Conservation (phyloP, 108 stramenopile genomes). For the Schizochytrium sp. region DNA sequence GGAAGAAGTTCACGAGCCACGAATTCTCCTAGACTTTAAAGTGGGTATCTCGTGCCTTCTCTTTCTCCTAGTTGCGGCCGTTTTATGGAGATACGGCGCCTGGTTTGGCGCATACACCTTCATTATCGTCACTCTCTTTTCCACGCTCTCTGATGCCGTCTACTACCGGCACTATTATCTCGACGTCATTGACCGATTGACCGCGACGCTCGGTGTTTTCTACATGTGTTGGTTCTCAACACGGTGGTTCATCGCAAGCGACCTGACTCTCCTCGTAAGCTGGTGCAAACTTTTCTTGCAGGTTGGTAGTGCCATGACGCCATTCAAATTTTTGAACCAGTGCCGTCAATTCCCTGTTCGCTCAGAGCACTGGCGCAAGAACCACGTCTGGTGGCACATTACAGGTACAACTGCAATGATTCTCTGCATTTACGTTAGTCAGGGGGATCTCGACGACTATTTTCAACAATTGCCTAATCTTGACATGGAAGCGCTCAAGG, state of each 20-base stretch:
- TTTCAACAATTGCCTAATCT: background rate
- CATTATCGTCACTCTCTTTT: conserved; percentile 34
- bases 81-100: background rate
- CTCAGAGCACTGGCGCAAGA: conserved; percentile 55
- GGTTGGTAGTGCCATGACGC: background rate
- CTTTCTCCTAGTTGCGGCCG: background rate
- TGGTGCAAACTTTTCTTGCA: conserved; percentile 35
- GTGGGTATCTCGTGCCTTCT: conserved; percentile 57
- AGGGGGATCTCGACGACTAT: conserved; percentile 50
- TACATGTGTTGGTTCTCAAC: conserved; percentile 53
- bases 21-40: conserved; percentile 31
- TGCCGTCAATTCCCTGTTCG: conserved; percentile 54
- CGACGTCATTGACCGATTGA: conserved; percentile 46
- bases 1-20: conserved; percentile 57
- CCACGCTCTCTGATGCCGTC: conserved; percentile 44
- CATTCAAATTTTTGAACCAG: conserved; percentile 46
- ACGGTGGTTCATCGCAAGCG: conserved; percentile 45
- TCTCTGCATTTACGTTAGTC: conserved; percentile 32
- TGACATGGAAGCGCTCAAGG: conserved; percentile 31
- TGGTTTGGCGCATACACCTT: conserved; percentile 36
- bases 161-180: conserved; percentile 43
- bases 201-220: conserved; percentile 35
- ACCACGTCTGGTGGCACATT: conserved; percentile 56
- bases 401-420: conserved; percentile 39
- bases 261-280: conserved; percentile 10